Evolutionary conservation across 148 eudicot genomes (phyloP).

Genomic region (Rhododendron mucronatum): DNA sequence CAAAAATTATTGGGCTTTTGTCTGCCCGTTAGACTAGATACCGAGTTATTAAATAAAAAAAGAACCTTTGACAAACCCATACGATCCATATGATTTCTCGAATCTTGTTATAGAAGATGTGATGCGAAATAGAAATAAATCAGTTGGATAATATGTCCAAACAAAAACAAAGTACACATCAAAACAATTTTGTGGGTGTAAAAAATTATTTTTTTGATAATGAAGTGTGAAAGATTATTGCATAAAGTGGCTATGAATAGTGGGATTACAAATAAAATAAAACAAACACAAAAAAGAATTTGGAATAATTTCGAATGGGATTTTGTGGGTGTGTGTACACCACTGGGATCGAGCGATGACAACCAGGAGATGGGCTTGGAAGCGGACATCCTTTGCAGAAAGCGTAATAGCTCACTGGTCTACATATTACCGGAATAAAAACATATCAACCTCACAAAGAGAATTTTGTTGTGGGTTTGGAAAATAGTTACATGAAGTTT

Average conservation of each 20-base stretch:
- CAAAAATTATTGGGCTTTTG: background rate
- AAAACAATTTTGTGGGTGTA: background rate
- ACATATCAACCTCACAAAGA: background rate
- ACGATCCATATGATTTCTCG: background rate
- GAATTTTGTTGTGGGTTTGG: background rate
- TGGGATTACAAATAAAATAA: background rate
- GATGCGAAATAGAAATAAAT: background rate
- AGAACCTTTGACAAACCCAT: background rate
- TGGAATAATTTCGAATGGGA: background rate
- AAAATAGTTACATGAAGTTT: constrained; percentile 29
- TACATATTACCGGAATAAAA: background rate
- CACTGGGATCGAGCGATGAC: background rate
- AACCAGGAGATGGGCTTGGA: too few species aligned
- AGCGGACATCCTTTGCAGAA: too few species aligned
- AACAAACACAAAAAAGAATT: background rate
- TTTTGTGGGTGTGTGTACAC: background rate
- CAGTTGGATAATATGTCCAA: background rate
- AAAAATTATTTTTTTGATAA: too few species aligned
- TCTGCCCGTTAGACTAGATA: background rate
- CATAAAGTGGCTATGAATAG: background rate
- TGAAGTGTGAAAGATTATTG: background rate
- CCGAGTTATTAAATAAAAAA: background rate
- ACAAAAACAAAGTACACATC: background rate
- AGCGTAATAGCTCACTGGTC: too few species aligned
- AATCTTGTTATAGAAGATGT: background rate